phyloP scores from a whole-genome alignment of 208 protist species.

The Acanthamoeba healyi region DNA sequence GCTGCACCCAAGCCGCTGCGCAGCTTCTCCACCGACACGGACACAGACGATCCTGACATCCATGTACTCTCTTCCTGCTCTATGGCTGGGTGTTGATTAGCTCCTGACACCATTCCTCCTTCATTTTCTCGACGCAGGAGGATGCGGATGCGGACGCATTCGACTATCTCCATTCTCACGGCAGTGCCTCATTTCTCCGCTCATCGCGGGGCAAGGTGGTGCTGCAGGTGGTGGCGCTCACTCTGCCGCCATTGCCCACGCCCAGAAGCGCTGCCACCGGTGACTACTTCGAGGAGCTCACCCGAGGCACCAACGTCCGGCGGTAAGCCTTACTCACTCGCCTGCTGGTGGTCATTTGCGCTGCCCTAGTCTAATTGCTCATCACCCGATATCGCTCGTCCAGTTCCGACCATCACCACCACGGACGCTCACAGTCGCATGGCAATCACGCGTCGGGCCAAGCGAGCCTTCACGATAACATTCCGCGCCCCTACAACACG shows the following conservation, averaged over 20 bases:
- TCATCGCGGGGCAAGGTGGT: conserved; percentile 32
- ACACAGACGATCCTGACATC: conserved; percentile 51
- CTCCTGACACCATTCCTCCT: no score
- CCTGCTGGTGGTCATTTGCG: no score
- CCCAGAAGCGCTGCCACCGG: not conserved
- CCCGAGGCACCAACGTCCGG: conserved; percentile 9
- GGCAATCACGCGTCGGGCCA: not conserved
- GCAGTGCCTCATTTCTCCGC: conserved; percentile 12
- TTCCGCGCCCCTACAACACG: conserved; percentile 36
- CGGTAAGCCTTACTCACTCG: not conserved
- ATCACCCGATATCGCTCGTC: not conserved
- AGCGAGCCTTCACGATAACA: not conserved
- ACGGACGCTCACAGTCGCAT: conserved; percentile 18
- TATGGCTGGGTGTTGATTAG: not conserved
- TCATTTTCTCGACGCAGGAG: not conserved
- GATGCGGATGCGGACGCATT: not conserved
- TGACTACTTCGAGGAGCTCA: conserved; percentile 52
- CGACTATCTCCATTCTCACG: not conserved
- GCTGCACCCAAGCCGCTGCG: conserved; percentile 10
- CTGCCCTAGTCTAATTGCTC: no score
- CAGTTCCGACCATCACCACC: conserved; percentile 21
- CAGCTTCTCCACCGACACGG: conserved; percentile 51
- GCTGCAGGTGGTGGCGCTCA: conserved; percentile 34
- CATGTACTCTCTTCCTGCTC: not conserved
- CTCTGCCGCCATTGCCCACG: conserved; percentile 5